phyloP scores from a whole-genome alignment of 768 basidiomycete genomes.

The Lactarius hatsudake region DNA sequence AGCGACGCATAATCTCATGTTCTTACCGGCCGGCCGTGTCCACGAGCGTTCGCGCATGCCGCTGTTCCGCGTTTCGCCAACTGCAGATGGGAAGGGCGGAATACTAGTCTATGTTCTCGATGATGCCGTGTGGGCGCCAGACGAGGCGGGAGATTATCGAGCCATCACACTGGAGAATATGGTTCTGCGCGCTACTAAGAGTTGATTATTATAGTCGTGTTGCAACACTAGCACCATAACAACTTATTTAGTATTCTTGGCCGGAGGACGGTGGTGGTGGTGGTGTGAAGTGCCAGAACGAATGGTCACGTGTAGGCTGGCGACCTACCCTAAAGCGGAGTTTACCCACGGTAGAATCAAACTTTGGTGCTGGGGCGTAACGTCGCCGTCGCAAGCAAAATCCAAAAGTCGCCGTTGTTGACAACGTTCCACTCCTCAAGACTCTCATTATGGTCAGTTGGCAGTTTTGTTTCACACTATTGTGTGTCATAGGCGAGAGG shows the following conservation, averaged over 20 bases:
- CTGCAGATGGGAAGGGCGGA: conserved; percentile 81
- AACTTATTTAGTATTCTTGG: not conserved
- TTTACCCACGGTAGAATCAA: conserved; percentile 23
- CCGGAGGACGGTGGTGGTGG: too few relatives aligned
- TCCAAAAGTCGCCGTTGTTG: conserved; percentile 34
- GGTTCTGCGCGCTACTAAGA: conserved; percentile 57
- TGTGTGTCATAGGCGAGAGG: conserved; percentile 2
- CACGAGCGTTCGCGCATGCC: conserved; percentile 88
- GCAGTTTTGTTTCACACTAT: conserved; percentile 1
- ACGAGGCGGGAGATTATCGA: conserved; percentile 58
- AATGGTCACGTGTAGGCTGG: conserved; percentile 10
- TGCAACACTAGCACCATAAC: not conserved
- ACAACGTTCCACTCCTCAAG: conserved; percentile 36
- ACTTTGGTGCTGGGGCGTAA: conserved; percentile 14
- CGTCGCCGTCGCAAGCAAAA: conserved; percentile 19
- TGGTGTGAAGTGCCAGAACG: not conserved
- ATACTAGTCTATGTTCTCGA: conserved; percentile 86
- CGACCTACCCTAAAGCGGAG: conserved; percentile 18
- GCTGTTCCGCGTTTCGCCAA: conserved; percentile 76
- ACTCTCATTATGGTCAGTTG: conserved; percentile 39
- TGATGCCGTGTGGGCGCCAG: conserved; percentile 88
- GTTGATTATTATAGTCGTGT: not conserved
- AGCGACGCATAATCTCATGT: conserved; percentile 80
- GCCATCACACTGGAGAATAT: conserved; percentile 88
- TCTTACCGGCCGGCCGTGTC: conserved; percentile 82